phyloP scores from a whole-genome alignment of 1,284 basidiomycete species.

The Neonothopanus nambi region DNA sequence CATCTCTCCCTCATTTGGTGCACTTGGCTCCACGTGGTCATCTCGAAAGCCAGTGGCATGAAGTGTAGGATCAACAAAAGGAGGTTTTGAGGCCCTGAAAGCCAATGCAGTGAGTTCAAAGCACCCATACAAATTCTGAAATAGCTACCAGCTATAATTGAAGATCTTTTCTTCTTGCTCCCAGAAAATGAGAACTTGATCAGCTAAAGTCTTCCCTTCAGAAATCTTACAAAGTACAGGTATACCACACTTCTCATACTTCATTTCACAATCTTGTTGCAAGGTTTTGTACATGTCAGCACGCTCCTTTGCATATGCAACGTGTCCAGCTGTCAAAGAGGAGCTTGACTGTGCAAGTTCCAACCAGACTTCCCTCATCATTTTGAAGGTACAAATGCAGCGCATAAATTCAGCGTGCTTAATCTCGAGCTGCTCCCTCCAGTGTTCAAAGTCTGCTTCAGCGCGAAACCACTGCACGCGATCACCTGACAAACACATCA shows the following conservation, averaged over 20 bases:
- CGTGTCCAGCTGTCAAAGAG: slow-evolving; percentile 1
- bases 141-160: background rate
- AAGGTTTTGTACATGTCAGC: slow-evolving; percentile 2
- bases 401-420: slow-evolving; percentile 25
- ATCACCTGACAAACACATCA: slow-evolving; percentile 20
- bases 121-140: no score
- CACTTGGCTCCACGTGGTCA: no score
- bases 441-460: slow-evolving; percentile 29
- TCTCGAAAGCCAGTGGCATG: no score
- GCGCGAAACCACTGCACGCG: slow-evolving; percentile 29
- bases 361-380: slow-evolving; percentile 13
- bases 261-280: background rate
- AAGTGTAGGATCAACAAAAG: no score
- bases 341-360: background rate
- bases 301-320: slow-evolving; percentile 16
- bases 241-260: slow-evolving; percentile 1
- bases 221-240: background rate
- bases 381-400: slow-evolving; percentile 17
- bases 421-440: slow-evolving; percentile 27
- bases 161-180: slow-evolving; percentile 6
- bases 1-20: no score
- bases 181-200: background rate
- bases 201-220: background rate
- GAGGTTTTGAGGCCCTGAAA: no score
- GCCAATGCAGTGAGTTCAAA: no score